Evolutionary conservation across 2,329 filamentous ascomycete species (phyloP), one percentile per base, ranked within the genome.

Genomic region (Apiospora koreana): DNA sequence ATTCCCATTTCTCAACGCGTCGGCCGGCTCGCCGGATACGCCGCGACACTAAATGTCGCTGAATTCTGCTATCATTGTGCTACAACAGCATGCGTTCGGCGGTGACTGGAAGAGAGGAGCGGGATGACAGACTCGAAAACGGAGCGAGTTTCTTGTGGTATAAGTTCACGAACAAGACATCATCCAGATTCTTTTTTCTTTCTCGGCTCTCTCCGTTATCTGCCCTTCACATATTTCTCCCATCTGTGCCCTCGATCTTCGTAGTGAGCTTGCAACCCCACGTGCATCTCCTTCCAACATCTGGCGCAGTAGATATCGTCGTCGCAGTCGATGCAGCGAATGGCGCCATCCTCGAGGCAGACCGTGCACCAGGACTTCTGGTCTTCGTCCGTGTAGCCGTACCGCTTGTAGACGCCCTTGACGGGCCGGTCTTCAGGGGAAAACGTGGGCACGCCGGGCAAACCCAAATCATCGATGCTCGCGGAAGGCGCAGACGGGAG

Each of bases 221-320:
- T 76, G 73, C 68, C 79, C 77, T 76, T 83, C 48, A 80, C 82
- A 76, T 89, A 92, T 72, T 87, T 87, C 67, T 92, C 88, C 73
- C 91, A 92, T 73, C 85, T 86, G 76, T 97, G 94, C 0, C 84
- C 86, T 70, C 87, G 84, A 79, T 94, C 92, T 71, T 95, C 93
- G 65, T 88, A 91, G 0, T 89, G 90, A 0, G 92, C 93, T 62
- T 85, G 84, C 0, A 90, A 89, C 0, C 92, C 91, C 43, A 89
- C 83, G 76, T 97, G 94, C 79, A 94, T 94, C 77, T 95, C 93
- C 71, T 86, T 87, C 94, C 94, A 97, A 83, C 94, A 97, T 21
- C 87, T 83, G 28, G 86, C 84, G 79, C 94, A 97, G 78, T 95
- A 97, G 50, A 94, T 83, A 73, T 95, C 90, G 38, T 82, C 81